Percentiles rank a stretch among this genome's conserved stretches.
Conservation (phyloP, 192 early-diverging fungal genomes). For the Coemansia sp. region DNA sequence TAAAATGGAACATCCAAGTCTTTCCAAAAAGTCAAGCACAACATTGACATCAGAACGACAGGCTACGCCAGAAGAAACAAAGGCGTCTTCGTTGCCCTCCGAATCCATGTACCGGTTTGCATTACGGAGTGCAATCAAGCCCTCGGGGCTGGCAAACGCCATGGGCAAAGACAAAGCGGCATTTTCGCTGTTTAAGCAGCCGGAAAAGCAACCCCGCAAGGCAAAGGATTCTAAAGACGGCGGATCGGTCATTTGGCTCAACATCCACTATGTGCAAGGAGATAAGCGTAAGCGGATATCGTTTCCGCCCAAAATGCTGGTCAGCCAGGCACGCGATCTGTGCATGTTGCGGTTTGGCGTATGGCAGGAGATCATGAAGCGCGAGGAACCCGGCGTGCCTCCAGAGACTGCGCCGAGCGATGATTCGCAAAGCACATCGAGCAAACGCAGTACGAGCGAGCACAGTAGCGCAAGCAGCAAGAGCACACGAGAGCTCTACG, state of each 20-base stretch:
- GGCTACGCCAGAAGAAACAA: not conserved
- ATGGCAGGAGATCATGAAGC: slow-evolving; percentile 37
- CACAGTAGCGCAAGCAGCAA: not conserved
- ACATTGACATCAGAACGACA: slow-evolving; percentile 10
- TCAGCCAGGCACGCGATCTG: slow-evolving; percentile 49
- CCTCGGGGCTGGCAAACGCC: too few species aligned
- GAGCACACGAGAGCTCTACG: slow-evolving; percentile 33
- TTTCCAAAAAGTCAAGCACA: slow-evolving; percentile 25
- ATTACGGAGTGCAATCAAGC: slow-evolving; percentile 1
- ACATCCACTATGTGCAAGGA: slow-evolving; percentile 39
- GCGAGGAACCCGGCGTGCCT: not conserved
- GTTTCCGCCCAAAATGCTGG: slow-evolving; percentile 46
- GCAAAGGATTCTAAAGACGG: not conserved
- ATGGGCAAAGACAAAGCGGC: too few species aligned
- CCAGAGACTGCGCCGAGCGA: too few species aligned
- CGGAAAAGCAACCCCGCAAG: too few species aligned
- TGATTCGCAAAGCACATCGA: not conserved
- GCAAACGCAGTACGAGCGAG: not conserved
- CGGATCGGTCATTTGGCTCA: slow-evolving; percentile 14
- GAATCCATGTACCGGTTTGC: slow-evolving; percentile 29
- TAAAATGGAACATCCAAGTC: not conserved
- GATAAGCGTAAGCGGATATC: slow-evolving; percentile 25
- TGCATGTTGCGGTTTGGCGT: slow-evolving; percentile 53
- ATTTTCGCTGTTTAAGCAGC: too few species aligned
- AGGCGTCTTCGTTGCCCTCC: slow-evolving; percentile 14